Percentiles rank a stretch among this genome's conserved stretches.
These are phyloP conservation scores for Spathaspora hagerdaliae DNA, from an alignment of 805 yeast genomes.

Conservation along the genomic window DNA sequence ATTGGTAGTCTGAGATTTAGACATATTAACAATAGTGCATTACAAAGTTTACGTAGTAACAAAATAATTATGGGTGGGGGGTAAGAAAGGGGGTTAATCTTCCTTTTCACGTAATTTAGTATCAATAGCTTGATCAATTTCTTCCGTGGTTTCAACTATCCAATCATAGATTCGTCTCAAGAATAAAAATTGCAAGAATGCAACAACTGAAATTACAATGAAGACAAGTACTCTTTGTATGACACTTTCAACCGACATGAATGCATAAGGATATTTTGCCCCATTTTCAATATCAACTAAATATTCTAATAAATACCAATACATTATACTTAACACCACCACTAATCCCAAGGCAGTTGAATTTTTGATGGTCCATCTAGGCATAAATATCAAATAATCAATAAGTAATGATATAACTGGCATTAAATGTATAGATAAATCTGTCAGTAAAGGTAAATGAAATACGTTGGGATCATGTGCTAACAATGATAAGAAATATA, in stretches of 20 bases:
- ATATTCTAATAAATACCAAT: constrained; percentile 50
- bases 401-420: constrained; percentile 50
- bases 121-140: constrained; percentile 9
- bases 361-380: constrained; percentile 33
- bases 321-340: constrained; percentile 37
- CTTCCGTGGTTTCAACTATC: constrained; percentile 9
- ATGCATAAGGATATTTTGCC: constrained; percentile 64
- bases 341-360: constrained; percentile 38
- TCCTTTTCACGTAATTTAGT: constrained; percentile 4
- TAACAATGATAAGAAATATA: constrained; percentile 49
- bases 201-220: constrained; percentile 34
- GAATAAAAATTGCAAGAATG: constrained; percentile 28
- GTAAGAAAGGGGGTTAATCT: neutral
- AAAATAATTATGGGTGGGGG: constrained; percentile 2
- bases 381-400: constrained; percentile 55
- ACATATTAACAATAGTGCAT: constrained; percentile 37
- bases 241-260: constrained; percentile 50
- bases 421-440: constrained; percentile 55
- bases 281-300: constrained; percentile 45
- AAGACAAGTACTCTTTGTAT: constrained; percentile 46
- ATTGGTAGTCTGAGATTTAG: constrained; percentile 70
- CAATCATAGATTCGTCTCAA: constrained; percentile 22
- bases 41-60: constrained; percentile 6
- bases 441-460: constrained; percentile 47
- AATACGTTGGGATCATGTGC: constrained; percentile 28